These are phyloP conservation scores for Podospora australis DNA, from an alignment of 495 filamentous ascomycete species.

Conservation along the genomic window DNA sequence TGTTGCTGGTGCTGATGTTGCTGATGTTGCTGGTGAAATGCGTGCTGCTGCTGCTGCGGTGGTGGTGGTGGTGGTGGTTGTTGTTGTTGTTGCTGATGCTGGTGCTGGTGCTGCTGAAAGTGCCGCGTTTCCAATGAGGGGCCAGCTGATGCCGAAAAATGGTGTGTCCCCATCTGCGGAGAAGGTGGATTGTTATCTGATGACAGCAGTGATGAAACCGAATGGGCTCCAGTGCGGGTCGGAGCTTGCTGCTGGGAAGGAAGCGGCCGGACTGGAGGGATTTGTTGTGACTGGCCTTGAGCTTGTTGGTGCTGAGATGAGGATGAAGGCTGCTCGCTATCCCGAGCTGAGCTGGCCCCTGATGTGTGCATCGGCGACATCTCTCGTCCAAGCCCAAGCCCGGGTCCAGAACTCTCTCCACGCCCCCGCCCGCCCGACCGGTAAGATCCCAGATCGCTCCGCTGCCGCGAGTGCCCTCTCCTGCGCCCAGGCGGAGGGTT, in stretches of 20 bases:
- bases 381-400: conserved; percentile 32
- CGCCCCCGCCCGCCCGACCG: conserved; percentile 33
- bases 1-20: conserved; percentile 3
- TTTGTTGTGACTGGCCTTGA: background rate
- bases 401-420: conserved; percentile 30
- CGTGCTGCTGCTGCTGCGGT: too few relatives aligned
- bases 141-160: conserved; percentile 13
- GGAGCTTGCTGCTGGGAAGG: conserved; percentile 14
- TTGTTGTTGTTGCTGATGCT: conserved; percentile 4
- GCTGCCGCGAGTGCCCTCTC: conserved; percentile 60
- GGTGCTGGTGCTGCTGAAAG: conserved; percentile 9
- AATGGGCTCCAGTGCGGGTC: conserved; percentile 32
- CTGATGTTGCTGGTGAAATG: background rate
- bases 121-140: conserved; percentile 24
- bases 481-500: conserved; percentile 53
- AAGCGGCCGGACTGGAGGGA: background rate
- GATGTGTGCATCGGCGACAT: conserved; percentile 36
- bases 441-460: conserved; percentile 58
- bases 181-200: conserved; percentile 37
- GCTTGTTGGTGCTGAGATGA: conserved; percentile 12
- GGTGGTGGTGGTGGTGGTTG: conserved; percentile 8
- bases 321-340: conserved; percentile 15
- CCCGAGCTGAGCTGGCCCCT: conserved; percentile 10
- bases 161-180: conserved; percentile 22
- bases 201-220: conserved; percentile 44